Evolutionary conservation across 352 stramenopile species (phyloP).

Genomic region (Globisporangium cystogenes): DNA sequence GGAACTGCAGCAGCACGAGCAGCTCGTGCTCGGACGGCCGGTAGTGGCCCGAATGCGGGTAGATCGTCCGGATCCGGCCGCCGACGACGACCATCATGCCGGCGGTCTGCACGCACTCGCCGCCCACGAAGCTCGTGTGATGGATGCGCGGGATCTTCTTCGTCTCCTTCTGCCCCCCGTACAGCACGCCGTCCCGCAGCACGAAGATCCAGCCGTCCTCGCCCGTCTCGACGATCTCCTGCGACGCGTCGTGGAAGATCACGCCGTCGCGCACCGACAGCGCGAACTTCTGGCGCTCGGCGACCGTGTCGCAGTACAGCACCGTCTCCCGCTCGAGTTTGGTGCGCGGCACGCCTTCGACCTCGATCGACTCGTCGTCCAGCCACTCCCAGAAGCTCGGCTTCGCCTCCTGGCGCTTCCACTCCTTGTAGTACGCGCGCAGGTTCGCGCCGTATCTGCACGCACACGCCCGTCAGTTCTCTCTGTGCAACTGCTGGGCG

Average conservation of each 20-base stretch:
- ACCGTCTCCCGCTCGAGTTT: constrained; percentile 95
- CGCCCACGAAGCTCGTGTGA: constrained; percentile 96
- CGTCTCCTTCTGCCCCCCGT: constrained; percentile 93
- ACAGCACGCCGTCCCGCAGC: constrained; percentile 91
- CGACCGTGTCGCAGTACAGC: constrained; percentile 90
- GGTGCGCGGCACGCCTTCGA: constrained; percentile 83
- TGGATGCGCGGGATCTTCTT: constrained; percentile 93
- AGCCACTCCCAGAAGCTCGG: constrained; percentile 89
- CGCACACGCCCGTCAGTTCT: too few species aligned
- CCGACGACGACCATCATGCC: constrained; percentile 94
- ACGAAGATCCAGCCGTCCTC: constrained; percentile 97
- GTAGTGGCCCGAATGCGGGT: constrained; percentile 98
- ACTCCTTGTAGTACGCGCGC: constrained; percentile 96
- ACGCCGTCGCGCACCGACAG: constrained; percentile 64
- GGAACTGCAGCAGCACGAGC: constrained; percentile 91
- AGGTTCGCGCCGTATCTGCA: constrained; percentile 96
- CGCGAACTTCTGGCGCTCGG: constrained; percentile 88
- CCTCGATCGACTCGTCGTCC: constrained; percentile 81
- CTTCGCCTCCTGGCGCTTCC: constrained; percentile 83
- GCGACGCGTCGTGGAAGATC: constrained; percentile 51
- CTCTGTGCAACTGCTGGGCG: too few species aligned
- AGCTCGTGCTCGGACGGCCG: constrained; percentile 94
- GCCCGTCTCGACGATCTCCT: constrained; percentile 87
- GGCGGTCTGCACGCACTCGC: constrained; percentile 94
- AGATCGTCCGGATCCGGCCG: constrained; percentile 91